Conservation (phyloP, 1,284 basidiomycete species). For the Melampsora larici-populina region DNA sequence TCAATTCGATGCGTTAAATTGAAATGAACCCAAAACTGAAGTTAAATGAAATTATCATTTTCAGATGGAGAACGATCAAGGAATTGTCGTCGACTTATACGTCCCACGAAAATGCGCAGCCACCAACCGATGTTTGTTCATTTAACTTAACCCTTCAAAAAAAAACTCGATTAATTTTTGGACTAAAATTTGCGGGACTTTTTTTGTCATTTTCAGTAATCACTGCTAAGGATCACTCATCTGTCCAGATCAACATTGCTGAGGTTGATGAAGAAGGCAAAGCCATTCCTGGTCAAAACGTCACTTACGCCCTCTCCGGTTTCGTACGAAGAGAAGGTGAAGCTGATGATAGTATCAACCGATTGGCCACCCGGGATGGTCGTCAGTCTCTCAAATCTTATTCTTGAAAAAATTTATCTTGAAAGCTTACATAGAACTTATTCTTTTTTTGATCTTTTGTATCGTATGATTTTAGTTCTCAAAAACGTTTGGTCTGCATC, state of each 20-base stretch:
- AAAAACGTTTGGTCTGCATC: neutral
- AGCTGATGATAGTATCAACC: constrained; percentile 94
- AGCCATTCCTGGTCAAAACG: constrained; percentile 73
- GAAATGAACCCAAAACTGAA: too few species aligned
- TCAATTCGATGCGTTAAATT: too few species aligned
- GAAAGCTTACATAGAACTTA: neutral
- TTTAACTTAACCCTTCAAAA: neutral
- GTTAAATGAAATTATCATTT: neutral
- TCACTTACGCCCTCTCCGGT: constrained; percentile 90
- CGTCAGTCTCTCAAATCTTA: constrained; percentile 63
- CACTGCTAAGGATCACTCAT: constrained; percentile 98
- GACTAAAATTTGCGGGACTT: neutral
- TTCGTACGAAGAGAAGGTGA: constrained; percentile 91
- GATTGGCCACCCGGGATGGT: constrained; percentile 90
- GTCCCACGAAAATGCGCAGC: constrained; percentile 89
- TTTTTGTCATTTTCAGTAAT: constrained; percentile 75
- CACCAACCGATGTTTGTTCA: constrained; percentile 38
- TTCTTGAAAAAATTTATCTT: neutral
- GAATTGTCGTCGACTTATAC: constrained; percentile 99
- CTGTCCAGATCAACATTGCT: constrained; percentile 89
- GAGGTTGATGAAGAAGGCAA: constrained; percentile 93
- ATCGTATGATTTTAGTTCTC: neutral
- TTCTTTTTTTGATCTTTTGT: neutral
- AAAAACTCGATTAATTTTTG: constrained; percentile 46
- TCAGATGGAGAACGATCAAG: constrained; percentile 59